Evolutionary conservation across 805 yeast genomes (phyloP), one percentile per base, ranked within the genome.

Genomic region (Starmerella stigmatis): DNA sequence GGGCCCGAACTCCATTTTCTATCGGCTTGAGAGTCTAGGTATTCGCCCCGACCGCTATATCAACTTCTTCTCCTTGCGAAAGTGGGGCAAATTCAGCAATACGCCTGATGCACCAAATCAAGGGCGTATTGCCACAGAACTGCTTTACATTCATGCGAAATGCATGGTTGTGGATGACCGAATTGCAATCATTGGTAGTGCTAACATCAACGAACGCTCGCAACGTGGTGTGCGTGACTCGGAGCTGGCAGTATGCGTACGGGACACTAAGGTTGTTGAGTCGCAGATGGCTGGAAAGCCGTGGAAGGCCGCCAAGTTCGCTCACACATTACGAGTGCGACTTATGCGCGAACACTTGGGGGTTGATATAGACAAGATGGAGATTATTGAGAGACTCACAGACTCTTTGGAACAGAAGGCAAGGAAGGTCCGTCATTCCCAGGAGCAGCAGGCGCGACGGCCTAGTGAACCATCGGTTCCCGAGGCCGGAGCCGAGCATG

Each of bases 341-440:
- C 70, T 94, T 41, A 92, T 92, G 98, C 74, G 98, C 52, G 99
- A 92, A 60, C 99, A 92, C 64, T 61, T 92, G 21, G 99, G 98
- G 21, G 80, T 94, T 44, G 94, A 86, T 61, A 46, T 52, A 17
- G 59, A 57, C 38, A 54, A 53, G 43, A 46, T 57, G 19, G 57
- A 55, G 22, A 43, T 51, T 33, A 49, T 56, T 16, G 59, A 57
- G 36, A 48, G 56, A 43, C 49, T 41, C n/a, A 46, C 49, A 26
- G 52, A 47, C 13, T 25, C 46, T 2, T 25, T 53, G 16, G 51
- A 32, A 13, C 36, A 23, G 19, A 13, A 12, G 19, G 41, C 30
- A 7, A 27, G 26, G 29, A 27, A 27, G 11, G 32, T 7, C 15
- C 30, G 30, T 16, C 34, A 31, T 7, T 32, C 31, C 16, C 25